Base-by-base conservation (phyloP, 768 basidiomycete species). In the Trametes elegans region DNA sequence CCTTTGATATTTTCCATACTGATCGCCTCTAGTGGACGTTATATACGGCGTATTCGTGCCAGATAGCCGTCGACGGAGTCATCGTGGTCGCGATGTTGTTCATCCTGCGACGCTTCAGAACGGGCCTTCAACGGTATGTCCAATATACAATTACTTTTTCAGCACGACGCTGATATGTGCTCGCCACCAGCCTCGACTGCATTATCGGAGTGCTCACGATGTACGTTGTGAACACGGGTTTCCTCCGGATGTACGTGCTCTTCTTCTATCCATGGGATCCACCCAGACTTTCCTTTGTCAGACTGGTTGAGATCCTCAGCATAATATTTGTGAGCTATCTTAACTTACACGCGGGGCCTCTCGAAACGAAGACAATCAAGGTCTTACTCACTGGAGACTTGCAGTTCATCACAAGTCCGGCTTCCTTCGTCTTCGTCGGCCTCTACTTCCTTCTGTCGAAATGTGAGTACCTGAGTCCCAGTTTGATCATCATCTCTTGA, bases 211-310 rank as follows among this genome's bases (percentile, higher is more conserved):
- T 27, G 19, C 38, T 56, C 2, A 18, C 31, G 7, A 43, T 50
- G 48, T 56, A 38, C 21, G 36, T 43, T 9, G 36, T 56, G 9
- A 56, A 56, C 26, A 56, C 55, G 16, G 55, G 55, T 1, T 16
- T 56, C 18, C 35, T 56, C 14, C 23, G 34, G 18, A 31, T 36
- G 48, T 49, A 34, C 21, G 48, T 32, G 7, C 19, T 19, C 14
- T n/a, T 6, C 11, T 23, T 14, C 19, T 10, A 8, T 11, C 11
- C 5, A 6, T 8, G 18, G 6, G 16, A n/a, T 43, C 31, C 21
- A 3, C 9, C 9, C 34, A 28, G 4, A 36, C n/a, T 24, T 23
- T 32, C 7, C 8, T 31, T 2, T 11, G 5, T 0, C 26, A 53
- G 51, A 27, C 2, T 45, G 21, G 51, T 32, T 6, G 41, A 27